Base-by-base conservation (phyloP, 2,329 filamentous ascomycete genomes). In the Dendryphion nanum region DNA sequence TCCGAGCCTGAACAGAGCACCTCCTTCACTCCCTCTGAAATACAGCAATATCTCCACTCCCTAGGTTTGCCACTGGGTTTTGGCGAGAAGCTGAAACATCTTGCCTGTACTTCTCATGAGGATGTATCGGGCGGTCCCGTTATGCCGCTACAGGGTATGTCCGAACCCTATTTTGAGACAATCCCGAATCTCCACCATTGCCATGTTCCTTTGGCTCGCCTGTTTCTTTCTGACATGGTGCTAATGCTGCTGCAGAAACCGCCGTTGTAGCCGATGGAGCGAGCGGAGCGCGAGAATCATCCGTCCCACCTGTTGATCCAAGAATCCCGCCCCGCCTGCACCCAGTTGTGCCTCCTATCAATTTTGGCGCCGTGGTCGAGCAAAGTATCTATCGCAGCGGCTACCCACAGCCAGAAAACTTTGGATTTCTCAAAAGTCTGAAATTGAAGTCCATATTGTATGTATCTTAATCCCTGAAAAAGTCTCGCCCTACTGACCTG, bases 361-460 rank as follows among this genome's bases (percentile, higher is more conserved):
- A 95, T 59, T 95, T 91, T 64, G 87, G 85, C 14, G 69, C 81
- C 18, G 84, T 95, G 15, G 70, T 83, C 15, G 78, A 82, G 5
- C 83, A 84, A 6, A 72, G 81, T 8, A 74, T 96, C 18, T 95
- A 88, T 61, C 80, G 90, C 36, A 91, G 87, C 64, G 85, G 84
- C 48, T 95, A 89, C 59, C 90, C 90, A 3, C 72, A 81, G 44
- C 65, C 75, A 4, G 76, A 82, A 40, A 84, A 95, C 56, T 85
- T 86, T 47, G 72, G 73, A 3, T 91, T 86, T 55, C 69, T 95
- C 38, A 70, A 77, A 52, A 72, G 71, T 18, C 72, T 95, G 34
- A 73, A 78, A 8, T 71, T 96, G 44, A 89, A 86, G 69, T 91
- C 85, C 13, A 83, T 95, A 41, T 74, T 95, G 81, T 88, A 73